These are phyloP conservation scores for Camelina sativa DNA, from an alignment of 345 rosid species.

Conservation along the genomic window DNA sequence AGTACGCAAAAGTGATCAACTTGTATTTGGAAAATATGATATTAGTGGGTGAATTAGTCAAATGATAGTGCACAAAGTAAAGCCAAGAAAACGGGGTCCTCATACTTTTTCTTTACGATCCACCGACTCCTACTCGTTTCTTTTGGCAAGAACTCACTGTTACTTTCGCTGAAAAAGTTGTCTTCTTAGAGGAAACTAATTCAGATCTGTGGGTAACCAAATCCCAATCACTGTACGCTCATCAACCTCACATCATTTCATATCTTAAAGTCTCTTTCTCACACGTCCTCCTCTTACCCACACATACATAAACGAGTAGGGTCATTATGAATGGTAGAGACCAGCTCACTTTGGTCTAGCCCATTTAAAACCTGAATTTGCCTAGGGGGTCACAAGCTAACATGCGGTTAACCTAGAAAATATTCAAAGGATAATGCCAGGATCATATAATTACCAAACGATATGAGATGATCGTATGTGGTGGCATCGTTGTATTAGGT, in stretches of 20 bases:
- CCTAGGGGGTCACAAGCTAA: neutral
- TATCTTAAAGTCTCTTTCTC: conserved; percentile 22
- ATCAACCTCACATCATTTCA: conserved; percentile 34
- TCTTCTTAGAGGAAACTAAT: conserved; percentile 21
- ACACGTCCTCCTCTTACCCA: conserved; percentile 1
- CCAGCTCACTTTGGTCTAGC: neutral
- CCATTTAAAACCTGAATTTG: neutral
- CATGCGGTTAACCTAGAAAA: neutral
- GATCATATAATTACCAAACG: neutral
- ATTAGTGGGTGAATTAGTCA: conserved; percentile 41
- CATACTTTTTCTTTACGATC: conserved; percentile 28
- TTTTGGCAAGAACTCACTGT: conserved; percentile 36
- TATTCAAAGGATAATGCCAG: neutral
- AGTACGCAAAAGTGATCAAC: conserved; percentile 12
- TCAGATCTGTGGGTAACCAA: conserved; percentile 25
- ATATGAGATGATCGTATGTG: no score
- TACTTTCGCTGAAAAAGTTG: conserved; percentile 33
- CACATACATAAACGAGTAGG: neutral
- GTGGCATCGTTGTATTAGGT: no score
- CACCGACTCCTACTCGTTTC: conserved; percentile 33
- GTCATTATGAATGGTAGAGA: neutral
- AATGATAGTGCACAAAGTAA: conserved; percentile 30
- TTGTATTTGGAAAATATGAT: conserved; percentile 5
- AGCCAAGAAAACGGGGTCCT: conserved; percentile 23
- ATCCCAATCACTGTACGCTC: conserved; percentile 48